phyloP scores from a whole-genome alignment of 2,329 filamentous ascomycete species.

The Xylaria hypoxylon region DNA sequence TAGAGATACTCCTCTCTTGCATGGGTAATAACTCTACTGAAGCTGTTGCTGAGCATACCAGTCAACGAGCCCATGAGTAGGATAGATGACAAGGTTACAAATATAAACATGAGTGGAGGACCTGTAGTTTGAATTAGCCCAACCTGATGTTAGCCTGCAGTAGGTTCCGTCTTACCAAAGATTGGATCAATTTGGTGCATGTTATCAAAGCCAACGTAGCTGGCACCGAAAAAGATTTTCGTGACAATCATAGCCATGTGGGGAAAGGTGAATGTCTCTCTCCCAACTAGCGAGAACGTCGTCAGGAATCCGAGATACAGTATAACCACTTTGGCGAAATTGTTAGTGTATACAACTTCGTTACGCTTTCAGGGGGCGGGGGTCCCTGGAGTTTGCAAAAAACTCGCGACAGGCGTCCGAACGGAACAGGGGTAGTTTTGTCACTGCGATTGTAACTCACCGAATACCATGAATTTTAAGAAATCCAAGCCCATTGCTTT shows the following conservation, averaged over 20 bases:
- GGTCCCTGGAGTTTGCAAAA: neutral
- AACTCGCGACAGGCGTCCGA: neutral
- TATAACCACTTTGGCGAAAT: slow-evolving; percentile 26
- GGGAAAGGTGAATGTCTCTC: slow-evolving; percentile 71
- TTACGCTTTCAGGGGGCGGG: neutral
- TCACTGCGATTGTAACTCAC: slow-evolving; percentile 66
- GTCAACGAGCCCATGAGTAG: slow-evolving; percentile 83
- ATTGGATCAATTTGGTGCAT: slow-evolving; percentile 70
- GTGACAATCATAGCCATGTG: slow-evolving; percentile 82
- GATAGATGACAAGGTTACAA: slow-evolving; percentile 82
- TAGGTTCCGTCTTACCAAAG: slow-evolving; percentile 55
- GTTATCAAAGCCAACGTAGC: slow-evolving; percentile 78
- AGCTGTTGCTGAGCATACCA: slow-evolving; percentile 81
- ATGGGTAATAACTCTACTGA: slow-evolving; percentile 72
- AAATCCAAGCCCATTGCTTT: slow-evolving; percentile 97
- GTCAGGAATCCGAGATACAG: slow-evolving; percentile 90
- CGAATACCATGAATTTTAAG: slow-evolving; percentile 76
- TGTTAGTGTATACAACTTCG: slow-evolving; percentile 22
- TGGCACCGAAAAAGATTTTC: slow-evolving; percentile 84
- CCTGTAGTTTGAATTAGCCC: slow-evolving; percentile 48
- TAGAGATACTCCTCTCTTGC: slow-evolving; percentile 82
- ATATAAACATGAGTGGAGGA: slow-evolving; percentile 75
- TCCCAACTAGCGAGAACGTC: slow-evolving; percentile 83
- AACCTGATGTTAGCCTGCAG: neutral
- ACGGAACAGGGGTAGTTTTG: neutral